Evolutionary conservation across 257 asterid genomes (phyloP), one percentile per base, ranked within the genome.

Genomic region (Solanum boliviense): DNA sequence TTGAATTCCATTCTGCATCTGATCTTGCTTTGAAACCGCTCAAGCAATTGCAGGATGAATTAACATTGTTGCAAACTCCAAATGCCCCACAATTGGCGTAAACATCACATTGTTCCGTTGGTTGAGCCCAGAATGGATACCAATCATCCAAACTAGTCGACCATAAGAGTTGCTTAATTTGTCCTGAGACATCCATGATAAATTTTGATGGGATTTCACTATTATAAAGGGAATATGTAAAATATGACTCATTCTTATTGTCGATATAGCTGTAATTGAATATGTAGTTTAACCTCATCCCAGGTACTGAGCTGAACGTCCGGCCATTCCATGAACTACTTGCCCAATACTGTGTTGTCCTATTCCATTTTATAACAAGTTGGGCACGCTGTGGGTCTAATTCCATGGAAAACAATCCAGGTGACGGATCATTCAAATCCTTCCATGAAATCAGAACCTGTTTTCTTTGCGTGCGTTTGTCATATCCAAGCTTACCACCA

Each of bases 41-140:
- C 83, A 92, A 85, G 87, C 95, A 93, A 13, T 74, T 27, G 44
- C 95, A 93, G 72, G 48, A 90, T 31, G 91, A 87, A 74, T 21
- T 35, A 87, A 68, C 38, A 38, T 58, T 87, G 23, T 86, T 48
- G 32, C 94, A 93, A 35, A 72, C 72, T 25, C 92, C 89, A 88
- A 89, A 90, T 4, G 88, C 89, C 75, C 94, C 94, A 65, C 94
- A 93, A 62, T 65, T 90, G 35, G 92, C 92, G 84, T 90, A 85
- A 84, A 93, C 95, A 29, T 89, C 79, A 70, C 94, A 91, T 21
- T 83, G 90, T 31, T 88, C 88, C 21, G 88, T 83, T 4, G 95
- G 94, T 71, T 78, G 92, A 81, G 91, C 5, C 93, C 93, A 92
- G 23, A 92, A 90, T n/a, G n/a, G n/a, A n/a, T n/a, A n/a, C n/a